Evolutionary conservation across 2,329 filamentous ascomycete genomes (phyloP), one percentile per base, ranked within the genome.

Genomic region (Pseudocercospora crystallina): DNA sequence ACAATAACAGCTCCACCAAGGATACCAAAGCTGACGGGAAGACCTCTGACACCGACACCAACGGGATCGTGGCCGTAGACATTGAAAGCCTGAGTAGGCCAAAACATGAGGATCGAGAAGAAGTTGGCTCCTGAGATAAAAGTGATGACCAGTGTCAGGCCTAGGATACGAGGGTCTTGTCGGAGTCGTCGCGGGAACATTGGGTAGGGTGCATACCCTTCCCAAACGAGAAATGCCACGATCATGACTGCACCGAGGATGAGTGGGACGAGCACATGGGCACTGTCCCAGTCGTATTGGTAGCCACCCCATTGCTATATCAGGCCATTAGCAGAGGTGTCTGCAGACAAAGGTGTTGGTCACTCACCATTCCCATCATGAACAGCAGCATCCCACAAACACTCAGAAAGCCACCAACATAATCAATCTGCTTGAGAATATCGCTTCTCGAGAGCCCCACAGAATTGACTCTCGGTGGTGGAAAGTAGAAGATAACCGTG

Each of bases 11-110:
- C 83, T 8, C 85, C 85, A 15, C 69, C 69, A 15, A 87, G 72
- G 59, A 87, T 83, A 12, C 78, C 77, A 53, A 86, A 81, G 2
- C 80, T 83, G 53, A 86, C 76, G 1, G 84, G 83, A 5, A 87
- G 64, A 43, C 81, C 81, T 47, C 84, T 78, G 49, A 87, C 68
- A 9, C 85, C 85, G 42, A 87, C 78, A 13, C 75, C 76, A n/a
- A 84, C 68, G 0, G 83, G 82, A 53, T 86, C 81, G 56, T 86
- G 80, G 5, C 65, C 66, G 44, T 62, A 66, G 15, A 64, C 61
- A 43, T 65, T 64, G 55, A 59, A 66, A 8, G 61, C 58, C 44
- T 85, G 79, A 0, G 51, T 54, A 7, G 51, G 51, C 47, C 51
- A 54, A 43, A 53, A 53, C 50, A 53, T 53, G 13, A 80, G 63